These are phyloP conservation scores for Colletotrichum plurivorum DNA, from an alignment of 2,329 filamentous ascomycete genomes.

Conservation along the genomic window DNA sequence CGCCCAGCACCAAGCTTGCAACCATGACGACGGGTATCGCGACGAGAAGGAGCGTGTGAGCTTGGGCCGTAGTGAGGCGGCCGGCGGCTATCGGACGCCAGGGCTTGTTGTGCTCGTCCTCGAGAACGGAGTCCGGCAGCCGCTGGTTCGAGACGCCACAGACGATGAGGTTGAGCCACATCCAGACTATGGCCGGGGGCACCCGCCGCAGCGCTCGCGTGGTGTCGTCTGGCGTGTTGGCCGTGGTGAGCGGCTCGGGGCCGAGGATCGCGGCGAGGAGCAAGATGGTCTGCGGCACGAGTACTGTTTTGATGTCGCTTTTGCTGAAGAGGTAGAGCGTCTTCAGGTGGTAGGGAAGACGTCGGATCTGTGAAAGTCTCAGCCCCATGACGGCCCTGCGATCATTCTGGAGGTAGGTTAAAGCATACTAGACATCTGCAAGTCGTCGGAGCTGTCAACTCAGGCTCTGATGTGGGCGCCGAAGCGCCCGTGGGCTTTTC, in stretches of 20 bases:
- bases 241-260: conserved; percentile 9
- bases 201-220: background rate
- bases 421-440: conserved; percentile 1
- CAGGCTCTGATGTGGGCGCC: background rate
- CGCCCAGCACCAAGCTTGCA: conserved; percentile 36
- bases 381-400: too few relatives aligned
- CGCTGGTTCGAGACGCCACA: conserved; percentile 49
- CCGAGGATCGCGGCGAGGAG: conserved; percentile 36
- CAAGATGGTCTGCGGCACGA: conserved; percentile 49
- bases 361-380: background rate
- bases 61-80: conserved; percentile 44
- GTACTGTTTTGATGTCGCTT: conserved; percentile 51
- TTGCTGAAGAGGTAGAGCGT: conserved; percentile 49
- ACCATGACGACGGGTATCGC: conserved; percentile 42
- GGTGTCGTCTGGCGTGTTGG: accelerated
- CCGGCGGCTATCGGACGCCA: conserved; percentile 48
- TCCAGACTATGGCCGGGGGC: conserved; percentile 39
- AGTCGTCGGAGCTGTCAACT: too few relatives aligned
- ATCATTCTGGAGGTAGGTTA: too few relatives aligned
- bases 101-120: conserved; percentile 50
- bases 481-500: conserved; percentile 12
- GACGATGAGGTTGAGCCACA: conserved; percentile 48
- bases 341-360: conserved; percentile 38
- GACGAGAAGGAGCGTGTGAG: conserved; percentile 44
- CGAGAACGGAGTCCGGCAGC: conserved; percentile 41